A percentile compares a stretch with the other conserved stretches of the same genome.
These are phyloP conservation scores for Ustilago sp. DNA, from an alignment of 1,284 basidiomycete species.

Conservation along the genomic window DNA sequence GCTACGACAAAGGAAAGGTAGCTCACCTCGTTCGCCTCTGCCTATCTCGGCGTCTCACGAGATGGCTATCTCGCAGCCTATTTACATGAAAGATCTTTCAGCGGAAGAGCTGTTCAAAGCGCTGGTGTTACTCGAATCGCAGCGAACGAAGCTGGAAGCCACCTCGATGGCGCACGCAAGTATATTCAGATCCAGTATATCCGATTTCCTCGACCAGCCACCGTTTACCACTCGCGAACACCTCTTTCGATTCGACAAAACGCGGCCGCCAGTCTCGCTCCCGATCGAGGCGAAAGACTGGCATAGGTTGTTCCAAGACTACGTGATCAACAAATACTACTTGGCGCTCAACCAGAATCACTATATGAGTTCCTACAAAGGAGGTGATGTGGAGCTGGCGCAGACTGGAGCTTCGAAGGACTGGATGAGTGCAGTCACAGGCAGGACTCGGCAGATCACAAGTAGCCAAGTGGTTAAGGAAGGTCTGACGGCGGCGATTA, in stretches of 20 bases:
- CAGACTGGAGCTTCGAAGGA: not conserved
- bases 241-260: not conserved
- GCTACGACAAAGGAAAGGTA: not conserved
- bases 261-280: not conserved
- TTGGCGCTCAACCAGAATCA: not conserved
- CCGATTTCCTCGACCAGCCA: not conserved
- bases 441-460: not conserved
- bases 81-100: constrained; percentile 1
- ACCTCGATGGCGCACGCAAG: not conserved
- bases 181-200: not conserved
- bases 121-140: constrained; percentile 4
- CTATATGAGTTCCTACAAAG: not conserved
- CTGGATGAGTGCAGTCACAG: not conserved
- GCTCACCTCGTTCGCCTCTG: not conserved
- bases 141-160: not conserved
- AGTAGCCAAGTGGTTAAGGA: not conserved
- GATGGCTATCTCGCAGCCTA: not conserved
- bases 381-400: not conserved
- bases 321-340: not conserved
- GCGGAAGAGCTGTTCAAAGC: constrained; percentile 24
- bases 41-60: not conserved
- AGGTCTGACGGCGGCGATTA: not conserved
- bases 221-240: not conserved
- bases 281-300: not conserved
- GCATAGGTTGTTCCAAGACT: not conserved